phyloP scores from a whole-genome alignment of 345 rosid genomes.

The Eutrema heterophyllum region DNA sequence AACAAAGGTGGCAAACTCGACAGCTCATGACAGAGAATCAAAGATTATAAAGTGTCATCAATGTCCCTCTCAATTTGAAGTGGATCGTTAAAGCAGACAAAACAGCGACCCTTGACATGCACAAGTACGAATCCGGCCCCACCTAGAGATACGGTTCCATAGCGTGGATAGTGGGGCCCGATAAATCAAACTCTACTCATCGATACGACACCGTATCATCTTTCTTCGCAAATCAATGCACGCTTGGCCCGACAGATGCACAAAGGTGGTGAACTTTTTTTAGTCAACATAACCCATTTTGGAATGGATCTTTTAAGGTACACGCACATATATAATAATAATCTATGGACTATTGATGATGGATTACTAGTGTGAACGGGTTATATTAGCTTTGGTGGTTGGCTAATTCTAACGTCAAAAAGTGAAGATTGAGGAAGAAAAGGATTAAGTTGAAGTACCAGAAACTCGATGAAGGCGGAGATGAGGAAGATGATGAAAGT shows the following conservation, averaged over 20 bases:
- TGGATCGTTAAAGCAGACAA: background rate
- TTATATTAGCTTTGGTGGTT: background rate
- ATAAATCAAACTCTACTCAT: background rate
- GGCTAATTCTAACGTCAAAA: background rate
- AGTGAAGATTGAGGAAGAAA: background rate
- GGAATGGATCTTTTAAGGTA: background rate
- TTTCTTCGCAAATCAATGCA: background rate
- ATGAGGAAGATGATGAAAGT: conserved; percentile 51
- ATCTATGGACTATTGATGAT: background rate
- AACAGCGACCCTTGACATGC: conserved; percentile 3
- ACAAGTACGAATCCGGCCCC: background rate
- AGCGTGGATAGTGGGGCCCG: background rate
- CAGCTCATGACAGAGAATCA: background rate
- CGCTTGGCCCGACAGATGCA: background rate
- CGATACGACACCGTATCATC: background rate
- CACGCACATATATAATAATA: background rate
- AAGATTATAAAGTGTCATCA: background rate
- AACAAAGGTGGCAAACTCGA: background rate
- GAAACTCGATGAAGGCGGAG: conserved; percentile 54
- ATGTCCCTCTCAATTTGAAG: background rate
- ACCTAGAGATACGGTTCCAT: background rate
- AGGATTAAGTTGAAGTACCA: conserved; percentile 36
- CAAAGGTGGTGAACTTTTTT: background rate
- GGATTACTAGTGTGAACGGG: background rate
- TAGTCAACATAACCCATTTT: background rate